Evolutionary conservation across 805 yeast species (phyloP).

Genomic region (Starmerella apis): DNA sequence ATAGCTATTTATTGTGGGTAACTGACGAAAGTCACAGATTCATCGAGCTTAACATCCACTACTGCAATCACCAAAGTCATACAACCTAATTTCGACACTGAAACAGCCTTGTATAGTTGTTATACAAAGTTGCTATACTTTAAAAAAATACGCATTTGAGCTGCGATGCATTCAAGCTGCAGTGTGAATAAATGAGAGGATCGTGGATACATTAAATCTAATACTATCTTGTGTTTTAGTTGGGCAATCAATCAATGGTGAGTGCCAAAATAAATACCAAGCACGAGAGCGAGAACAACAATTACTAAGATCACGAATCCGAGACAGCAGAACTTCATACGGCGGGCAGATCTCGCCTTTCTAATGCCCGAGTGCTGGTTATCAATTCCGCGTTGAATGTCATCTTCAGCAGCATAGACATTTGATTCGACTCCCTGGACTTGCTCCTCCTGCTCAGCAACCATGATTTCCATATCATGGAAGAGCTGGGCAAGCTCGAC

Average conservation of each 20-base stretch:
- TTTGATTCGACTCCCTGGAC: constrained; percentile 73
- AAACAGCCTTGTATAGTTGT: no score
- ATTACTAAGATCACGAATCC: constrained; percentile 26
- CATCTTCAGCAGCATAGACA: constrained; percentile 72
- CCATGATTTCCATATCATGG: constrained; percentile 92
- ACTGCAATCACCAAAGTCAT: no score
- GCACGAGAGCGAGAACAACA: constrained; percentile 24
- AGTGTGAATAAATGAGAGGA: no score
- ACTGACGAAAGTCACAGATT: no score
- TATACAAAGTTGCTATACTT: no score
- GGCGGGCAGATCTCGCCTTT: constrained; percentile 80
- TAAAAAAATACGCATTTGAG: no score
- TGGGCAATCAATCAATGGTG: background rate
- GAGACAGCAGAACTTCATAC: constrained; percentile 74
- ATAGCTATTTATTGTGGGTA: no score
- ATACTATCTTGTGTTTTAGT: no score
- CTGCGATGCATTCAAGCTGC: no score
- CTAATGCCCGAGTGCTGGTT: constrained; percentile 84
- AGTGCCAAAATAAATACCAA: constrained; percentile 25
- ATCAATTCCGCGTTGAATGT: constrained; percentile 87
- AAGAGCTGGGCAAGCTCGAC: constrained; percentile 89
- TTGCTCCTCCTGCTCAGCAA: constrained; percentile 86
- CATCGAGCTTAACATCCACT: no score
- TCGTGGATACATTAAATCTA: background rate
- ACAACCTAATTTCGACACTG: no score